Base-by-base conservation (phyloP, 176 grass and related monocot genomes). In the Oryza meridionalis region DNA sequence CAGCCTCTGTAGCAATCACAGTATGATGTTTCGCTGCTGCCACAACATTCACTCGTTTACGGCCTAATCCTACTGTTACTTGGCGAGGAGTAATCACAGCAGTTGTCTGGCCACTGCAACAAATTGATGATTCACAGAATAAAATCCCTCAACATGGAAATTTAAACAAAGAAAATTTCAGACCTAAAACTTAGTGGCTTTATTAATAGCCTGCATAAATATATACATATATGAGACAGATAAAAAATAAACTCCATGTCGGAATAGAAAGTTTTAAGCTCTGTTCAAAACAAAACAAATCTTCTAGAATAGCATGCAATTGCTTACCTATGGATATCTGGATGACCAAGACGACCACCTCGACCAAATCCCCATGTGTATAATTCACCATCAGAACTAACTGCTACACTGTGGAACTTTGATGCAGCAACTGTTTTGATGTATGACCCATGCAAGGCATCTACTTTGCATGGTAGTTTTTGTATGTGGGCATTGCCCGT, bases 11-110 rank as follows among this genome's bases (percentile, higher is more conserved):
- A 64, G 97, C 91, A 88, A 99, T 96, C 69, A 96, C 84, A 44
- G 97, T 99, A 77, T 99, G 97, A 94, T 99, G 97, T 81, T 99
- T 99, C 72, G 97, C 97, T 79, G 93, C 97, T 64, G 91, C 90
- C 53, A 99, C 91, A 83, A 86, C 85, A 81, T 84, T 86, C 45
- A 99, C 97, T 84, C 37, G 70, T 47, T 86, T 92, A 86, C 77
- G 81, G 72, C 91, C 93, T 84, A 96, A 87, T 50, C 93, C 91
- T 78, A 90, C 75, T 65, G 81, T 94, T 72, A 99, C 97, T 86
- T 89, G 93, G 70, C 88, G 91, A 86, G 96, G 97, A 77, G 93
- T 99, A 74, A 99, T 96, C 67, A 99, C 97, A 81, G 97, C 97
- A 84, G 93, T 92, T 16, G 91, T 81, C 77, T 99, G 93, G 58